Evolutionary conservation across 202 grass and related monocot genomes (phyloP), one percentile per base, ranked within the genome.

Genomic region (Zoysia matrella): DNA sequence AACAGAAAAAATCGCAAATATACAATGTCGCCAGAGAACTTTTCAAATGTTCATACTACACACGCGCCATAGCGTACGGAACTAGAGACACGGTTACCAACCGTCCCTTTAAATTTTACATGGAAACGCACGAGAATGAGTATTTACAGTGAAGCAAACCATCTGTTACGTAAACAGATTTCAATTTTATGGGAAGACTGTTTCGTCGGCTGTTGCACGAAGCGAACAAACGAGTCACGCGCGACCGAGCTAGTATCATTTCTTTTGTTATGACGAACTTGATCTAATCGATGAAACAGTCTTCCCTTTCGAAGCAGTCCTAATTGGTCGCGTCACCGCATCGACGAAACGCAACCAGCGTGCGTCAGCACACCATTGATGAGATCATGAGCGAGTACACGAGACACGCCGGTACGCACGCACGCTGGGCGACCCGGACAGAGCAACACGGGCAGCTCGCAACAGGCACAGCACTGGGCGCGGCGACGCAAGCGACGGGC

Each of bases 171-270:
- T 11, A 51, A 40, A 39, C 18, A 61, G 12, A 22, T 22, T 22
- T 52, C 51, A 12, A 16, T 15, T n/a, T 47, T 47, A 5, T n/a
- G 2, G 54, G 15, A 57, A 57, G 54, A 45, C 10, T 41, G 46
- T 42, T 40, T 77, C 46, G 8, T 14, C 8, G 16, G n/a, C 9
- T 11, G 45, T 41, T 2, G 18, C 51, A 41, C 47, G 3, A 52
- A 52, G 47, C 60, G 22, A 52, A 77, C 7, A 61, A 78, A 66
- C 36, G n/a, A 66, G 75, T 43, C 47, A 18, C 4, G 62, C 13
- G 11, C 46, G 74, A 65, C 40, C 3, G 74, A 77, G 47, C 60
- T n/a, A 52, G 47, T 11, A 48, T 11, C 16, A 11, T 46, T 18
- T 44, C 18, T 58, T 45, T 58, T 60, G 15, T 47, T 50, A 50